Conservation (phyloP, 2,329 filamentous ascomycete genomes). For the Colletotrichum sp. region DNA sequence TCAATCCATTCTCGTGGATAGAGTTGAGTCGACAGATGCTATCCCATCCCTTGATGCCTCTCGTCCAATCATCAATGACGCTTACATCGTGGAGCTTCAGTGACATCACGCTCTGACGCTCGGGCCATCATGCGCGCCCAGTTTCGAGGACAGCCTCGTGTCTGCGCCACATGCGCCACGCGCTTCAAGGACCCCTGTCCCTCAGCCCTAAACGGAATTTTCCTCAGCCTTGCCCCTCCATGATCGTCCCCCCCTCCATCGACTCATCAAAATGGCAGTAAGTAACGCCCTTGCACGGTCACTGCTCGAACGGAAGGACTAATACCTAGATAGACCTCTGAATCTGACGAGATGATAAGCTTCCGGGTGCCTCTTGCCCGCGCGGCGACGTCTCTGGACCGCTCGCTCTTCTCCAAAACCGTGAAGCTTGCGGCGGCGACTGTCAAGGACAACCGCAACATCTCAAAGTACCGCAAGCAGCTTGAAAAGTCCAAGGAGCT, state of each 20-base stretch:
- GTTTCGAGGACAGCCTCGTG: neutral
- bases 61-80: slow-evolving; percentile 19
- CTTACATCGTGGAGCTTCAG: slow-evolving; percentile 2
- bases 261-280: slow-evolving; percentile 20
- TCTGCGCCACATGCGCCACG: neutral
- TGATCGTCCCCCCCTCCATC: slow-evolving; percentile 1
- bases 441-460: slow-evolving; percentile 76
- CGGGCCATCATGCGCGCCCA: neutral
- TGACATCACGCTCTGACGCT: neutral
- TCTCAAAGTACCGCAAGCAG: slow-evolving; percentile 72
- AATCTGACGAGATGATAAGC: slow-evolving; percentile 52
- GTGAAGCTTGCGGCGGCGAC: slow-evolving; percentile 80
- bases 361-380: slow-evolving; percentile 84
- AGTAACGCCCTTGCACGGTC: neutral
- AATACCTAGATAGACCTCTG: neutral
- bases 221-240: slow-evolving; percentile 30
- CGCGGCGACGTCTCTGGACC: slow-evolving; percentile 81
- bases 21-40: neutral
- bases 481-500: slow-evolving; percentile 71
- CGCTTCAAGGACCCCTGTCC: neutral
- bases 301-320: neutral
- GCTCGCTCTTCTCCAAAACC: slow-evolving; percentile 79
- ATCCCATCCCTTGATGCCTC: neutral
- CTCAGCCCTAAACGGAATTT: slow-evolving; percentile 24
- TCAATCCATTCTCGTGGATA: neutral